Conservation (phyloP, 176 grass and related monocot species). For the Oryza glumipatula region DNA sequence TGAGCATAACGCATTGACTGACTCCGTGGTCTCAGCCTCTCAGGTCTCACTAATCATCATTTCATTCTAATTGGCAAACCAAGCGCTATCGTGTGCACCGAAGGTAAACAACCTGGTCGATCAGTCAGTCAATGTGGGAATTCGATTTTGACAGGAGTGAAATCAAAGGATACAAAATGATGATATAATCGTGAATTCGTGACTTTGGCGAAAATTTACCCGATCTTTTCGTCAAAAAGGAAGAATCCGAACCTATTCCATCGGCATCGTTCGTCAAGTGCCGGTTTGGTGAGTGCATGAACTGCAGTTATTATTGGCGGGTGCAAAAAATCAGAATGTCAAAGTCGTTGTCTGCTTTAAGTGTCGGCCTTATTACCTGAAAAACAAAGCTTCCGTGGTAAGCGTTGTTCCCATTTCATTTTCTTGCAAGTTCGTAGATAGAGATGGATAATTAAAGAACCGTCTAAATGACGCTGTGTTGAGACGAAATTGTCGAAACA, state of each 20-base stretch:
- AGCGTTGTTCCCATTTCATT: neutral
- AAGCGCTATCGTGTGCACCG: neutral
- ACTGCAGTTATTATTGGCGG: neutral
- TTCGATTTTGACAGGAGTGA: neutral
- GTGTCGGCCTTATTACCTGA: neutral
- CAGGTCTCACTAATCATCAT: neutral
- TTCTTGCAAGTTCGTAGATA: neutral
- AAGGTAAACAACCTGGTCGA: neutral
- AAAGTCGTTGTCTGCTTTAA: neutral
- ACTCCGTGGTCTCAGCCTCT: neutral
- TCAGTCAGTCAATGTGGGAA: neutral
- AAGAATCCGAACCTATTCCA: neutral
- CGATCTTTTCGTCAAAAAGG: neutral
- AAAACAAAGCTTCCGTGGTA: neutral
- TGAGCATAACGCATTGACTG: neutral
- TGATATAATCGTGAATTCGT: neutral
- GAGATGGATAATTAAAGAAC: neutral
- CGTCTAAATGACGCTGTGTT: neutral
- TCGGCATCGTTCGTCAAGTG: neutral
- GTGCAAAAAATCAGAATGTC: neutral
- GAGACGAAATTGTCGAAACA: neutral
- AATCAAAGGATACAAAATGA: neutral
- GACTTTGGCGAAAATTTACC: neutral
- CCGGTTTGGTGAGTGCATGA: neutral
- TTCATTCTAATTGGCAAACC: neutral